Conservation (phyloP, 331 rosid genomes). For the Pyrus hybrid region DNA sequence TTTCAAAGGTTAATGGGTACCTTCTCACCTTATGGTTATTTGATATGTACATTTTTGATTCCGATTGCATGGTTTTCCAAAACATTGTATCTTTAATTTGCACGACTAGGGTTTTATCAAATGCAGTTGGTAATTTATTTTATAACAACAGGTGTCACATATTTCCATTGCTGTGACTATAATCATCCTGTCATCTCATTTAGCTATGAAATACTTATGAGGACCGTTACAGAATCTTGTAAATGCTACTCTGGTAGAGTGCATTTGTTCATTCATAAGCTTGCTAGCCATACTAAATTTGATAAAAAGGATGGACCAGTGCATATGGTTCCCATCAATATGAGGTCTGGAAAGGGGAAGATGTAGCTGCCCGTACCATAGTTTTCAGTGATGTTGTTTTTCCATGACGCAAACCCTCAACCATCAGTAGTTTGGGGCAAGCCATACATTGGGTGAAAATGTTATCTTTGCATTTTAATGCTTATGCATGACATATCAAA, state of each 20-base stretch:
- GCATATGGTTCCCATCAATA: background rate
- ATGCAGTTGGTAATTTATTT: slow-evolving; percentile 5
- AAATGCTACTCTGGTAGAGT: slow-evolving; percentile 4
- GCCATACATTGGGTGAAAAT: background rate
- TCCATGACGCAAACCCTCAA: background rate
- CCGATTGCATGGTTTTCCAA: background rate
- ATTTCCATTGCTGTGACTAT: background rate
- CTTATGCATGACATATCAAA: background rate
- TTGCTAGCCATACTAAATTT: background rate
- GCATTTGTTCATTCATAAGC: background rate
- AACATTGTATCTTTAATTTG: background rate
- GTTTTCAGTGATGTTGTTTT: background rate
- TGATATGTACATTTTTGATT: slow-evolving; percentile 12
- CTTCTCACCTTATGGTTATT: slow-evolving; percentile 36
- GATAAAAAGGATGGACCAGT: background rate
- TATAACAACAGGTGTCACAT: background rate
- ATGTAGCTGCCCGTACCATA: background rate
- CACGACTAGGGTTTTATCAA: slow-evolving; percentile 4
- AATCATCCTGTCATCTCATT: background rate
- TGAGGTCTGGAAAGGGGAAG: background rate
- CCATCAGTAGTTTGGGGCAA: background rate
- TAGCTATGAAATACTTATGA: background rate
- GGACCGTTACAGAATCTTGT: background rate
- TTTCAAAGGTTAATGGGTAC: slow-evolving; percentile 81
- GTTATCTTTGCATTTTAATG: background rate